Evolutionary conservation across 2,329 filamentous ascomycete genomes (phyloP).

Genomic region (Grosmannia clavigera): DNA sequence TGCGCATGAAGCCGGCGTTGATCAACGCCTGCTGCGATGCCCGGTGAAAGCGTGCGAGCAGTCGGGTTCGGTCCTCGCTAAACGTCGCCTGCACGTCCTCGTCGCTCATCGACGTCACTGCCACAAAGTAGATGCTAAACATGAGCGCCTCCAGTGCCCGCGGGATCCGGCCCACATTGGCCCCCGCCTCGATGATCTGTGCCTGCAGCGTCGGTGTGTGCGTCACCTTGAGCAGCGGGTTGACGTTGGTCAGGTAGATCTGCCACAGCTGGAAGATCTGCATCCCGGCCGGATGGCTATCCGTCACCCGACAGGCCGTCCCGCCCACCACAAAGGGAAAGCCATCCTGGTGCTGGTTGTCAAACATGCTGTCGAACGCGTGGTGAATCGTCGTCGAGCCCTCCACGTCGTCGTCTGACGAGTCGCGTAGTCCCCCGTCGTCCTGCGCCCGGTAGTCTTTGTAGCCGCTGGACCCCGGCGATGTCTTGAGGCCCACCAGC

Average conservation of each 20-base stretch:
- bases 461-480: slow-evolving; percentile 28
- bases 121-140: slow-evolving; percentile 52
- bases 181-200: slow-evolving; percentile 50
- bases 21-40: slow-evolving; percentile 53
- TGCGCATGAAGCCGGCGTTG: slow-evolving; percentile 54
- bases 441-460: background rate
- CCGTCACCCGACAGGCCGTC: slow-evolving; percentile 27
- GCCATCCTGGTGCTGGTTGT: slow-evolving; percentile 31
- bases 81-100: slow-evolving; percentile 39
- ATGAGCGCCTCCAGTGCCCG: slow-evolving; percentile 52
- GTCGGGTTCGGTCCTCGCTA: slow-evolving; percentile 35
- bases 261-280: slow-evolving; percentile 57
- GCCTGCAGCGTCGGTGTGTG: slow-evolving; percentile 53
- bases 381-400: slow-evolving; percentile 42
- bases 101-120: slow-evolving; percentile 45
- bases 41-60: slow-evolving; percentile 41
- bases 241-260: slow-evolving; percentile 56
- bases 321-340: slow-evolving; percentile 46
- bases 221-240: slow-evolving; percentile 55
- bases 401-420: slow-evolving; percentile 45
- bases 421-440: slow-evolving; percentile 14
- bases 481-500: slow-evolving; percentile 41
- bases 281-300: slow-evolving; percentile 39
- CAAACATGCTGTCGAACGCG: slow-evolving; percentile 48
- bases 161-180: slow-evolving; percentile 39